A percentile compares a stretch with the other conserved stretches of the same genome.
phyloP scores from a whole-genome alignment of 208 protist species.

The Acanthamoeba divionensis region DNA sequence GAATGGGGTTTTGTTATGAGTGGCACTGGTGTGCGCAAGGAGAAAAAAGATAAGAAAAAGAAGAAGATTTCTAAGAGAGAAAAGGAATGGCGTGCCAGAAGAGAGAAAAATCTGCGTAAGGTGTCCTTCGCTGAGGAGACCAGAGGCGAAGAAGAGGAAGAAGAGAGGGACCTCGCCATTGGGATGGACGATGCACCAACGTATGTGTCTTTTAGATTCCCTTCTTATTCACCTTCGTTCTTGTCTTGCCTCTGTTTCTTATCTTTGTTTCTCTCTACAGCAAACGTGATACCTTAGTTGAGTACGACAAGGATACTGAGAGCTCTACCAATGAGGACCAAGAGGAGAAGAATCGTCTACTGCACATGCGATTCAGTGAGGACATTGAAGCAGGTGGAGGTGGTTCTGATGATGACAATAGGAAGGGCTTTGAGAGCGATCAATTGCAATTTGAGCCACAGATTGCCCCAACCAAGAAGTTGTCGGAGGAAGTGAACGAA shows the following conservation, averaged over 20 bases:
- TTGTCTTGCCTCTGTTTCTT: too few species aligned
- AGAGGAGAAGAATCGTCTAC: not conserved
- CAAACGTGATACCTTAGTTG: too few species aligned
- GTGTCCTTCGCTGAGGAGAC: too few species aligned
- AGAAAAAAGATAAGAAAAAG: constrained; percentile 46
- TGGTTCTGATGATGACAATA: not conserved
- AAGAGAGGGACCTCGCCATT: too few species aligned
- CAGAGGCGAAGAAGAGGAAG: too few species aligned
- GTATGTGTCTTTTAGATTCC: not conserved
- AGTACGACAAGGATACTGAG: too few species aligned
- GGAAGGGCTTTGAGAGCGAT: not conserved
- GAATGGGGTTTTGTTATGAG: constrained; percentile 31
- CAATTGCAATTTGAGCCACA: not conserved
- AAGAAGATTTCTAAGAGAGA: constrained; percentile 43
- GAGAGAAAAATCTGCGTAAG: too few species aligned
- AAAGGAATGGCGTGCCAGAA: constrained; percentile 11
- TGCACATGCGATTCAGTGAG: constrained; percentile 21
- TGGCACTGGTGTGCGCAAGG: constrained; percentile 5
- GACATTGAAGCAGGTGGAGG: not conserved
- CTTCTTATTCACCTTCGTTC: not conserved
- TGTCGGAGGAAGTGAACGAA: not conserved
- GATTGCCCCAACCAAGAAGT: not conserved
- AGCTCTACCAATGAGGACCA: constrained; percentile 5
- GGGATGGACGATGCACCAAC: not conserved
- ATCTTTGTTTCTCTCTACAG: too few species aligned